Base-by-base conservation (phyloP, 768 basidiomycete genomes). In the Lepiota venenata region DNA sequence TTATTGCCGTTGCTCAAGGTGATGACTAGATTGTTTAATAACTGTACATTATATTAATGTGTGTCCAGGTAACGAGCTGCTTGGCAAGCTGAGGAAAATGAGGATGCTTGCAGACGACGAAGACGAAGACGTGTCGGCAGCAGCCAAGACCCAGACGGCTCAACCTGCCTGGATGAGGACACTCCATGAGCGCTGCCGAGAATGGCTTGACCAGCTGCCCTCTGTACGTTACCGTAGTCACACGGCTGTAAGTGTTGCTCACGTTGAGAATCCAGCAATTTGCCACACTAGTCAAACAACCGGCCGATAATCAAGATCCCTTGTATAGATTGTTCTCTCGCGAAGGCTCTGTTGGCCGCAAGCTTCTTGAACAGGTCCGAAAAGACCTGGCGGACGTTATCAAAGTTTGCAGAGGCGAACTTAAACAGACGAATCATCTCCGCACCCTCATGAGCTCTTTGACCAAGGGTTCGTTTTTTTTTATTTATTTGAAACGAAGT, bases 401-500 rank as follows among this genome's bases (percentile, higher is more conserved):
- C 55, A 83, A 85, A 64, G 91, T 97, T 40, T 94, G 92, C 69
- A 79, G 84, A 61, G 95, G 94, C 47, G 82, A 82, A 58, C 72
- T 93, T 48, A 97, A 97, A 75, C 95, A 97, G 69, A 98, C 96
- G 1, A 99, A 99, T 66, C 92, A 97, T 64, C 75, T 96, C 25
- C 86, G 97, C n/a, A 84, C 83, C 3, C 75, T 99, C 22, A 89
- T 98, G 85, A 91, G 91, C 60, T 79, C 85, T 35, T 72, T 96
- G 55, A 94, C 87, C 11, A 97, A 96, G 78, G 94, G 95, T 87
- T 59, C 45, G 71, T 32, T 27, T 5, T 6, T 29, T 41, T 16
- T 29, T n/a, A n/a, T n/a, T 36, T 50, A 40, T 16, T 32, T 45
- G 11, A 12, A 20, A 9, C 25, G 41, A 49, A 52, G 20, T 52